Evolutionary conservation across 306 rosid genomes (phyloP).

Genomic region (Cucurbita pepo): DNA sequence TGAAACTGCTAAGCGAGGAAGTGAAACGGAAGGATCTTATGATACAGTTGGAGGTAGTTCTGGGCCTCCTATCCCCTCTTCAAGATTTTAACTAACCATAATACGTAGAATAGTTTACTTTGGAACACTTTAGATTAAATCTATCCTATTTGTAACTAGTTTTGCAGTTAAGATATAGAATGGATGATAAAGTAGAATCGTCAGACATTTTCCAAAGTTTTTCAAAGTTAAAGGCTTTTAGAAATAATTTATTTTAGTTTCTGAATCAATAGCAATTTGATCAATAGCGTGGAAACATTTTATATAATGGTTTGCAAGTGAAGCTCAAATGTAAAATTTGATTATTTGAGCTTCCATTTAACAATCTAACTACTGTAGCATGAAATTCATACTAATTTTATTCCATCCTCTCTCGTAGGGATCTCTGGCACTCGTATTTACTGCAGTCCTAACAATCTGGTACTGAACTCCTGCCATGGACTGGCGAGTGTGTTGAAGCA

Average conservation of each 20-base stretch:
- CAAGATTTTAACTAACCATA: not conserved
- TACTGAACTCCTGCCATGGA: slow-evolving; percentile 16
- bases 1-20: slow-evolving; percentile 13
- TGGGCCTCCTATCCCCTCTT: not conserved
- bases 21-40: slow-evolving; percentile 27
- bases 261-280: not conserved
- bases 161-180: not conserved
- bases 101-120: not conserved
- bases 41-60: slow-evolving; percentile 1
- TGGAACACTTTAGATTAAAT: not conserved
- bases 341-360: not conserved
- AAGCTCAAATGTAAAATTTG: not conserved
- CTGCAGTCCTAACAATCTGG: slow-evolving; percentile 23
- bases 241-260: not conserved
- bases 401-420: slow-evolving; percentile 19
- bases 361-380: not conserved
- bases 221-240: not conserved
- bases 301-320: not conserved
- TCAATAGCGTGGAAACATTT: not conserved
- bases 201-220: not conserved
- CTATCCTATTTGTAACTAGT: not conserved
- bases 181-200: not conserved
- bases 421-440: slow-evolving; percentile 18
- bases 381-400: not conserved
- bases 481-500: slow-evolving; percentile 7